Evolutionary conservation across 2,329 filamentous ascomycete genomes (phyloP), one percentile per base, ranked within the genome.

Genomic region (Aureobasidium sp.): DNA sequence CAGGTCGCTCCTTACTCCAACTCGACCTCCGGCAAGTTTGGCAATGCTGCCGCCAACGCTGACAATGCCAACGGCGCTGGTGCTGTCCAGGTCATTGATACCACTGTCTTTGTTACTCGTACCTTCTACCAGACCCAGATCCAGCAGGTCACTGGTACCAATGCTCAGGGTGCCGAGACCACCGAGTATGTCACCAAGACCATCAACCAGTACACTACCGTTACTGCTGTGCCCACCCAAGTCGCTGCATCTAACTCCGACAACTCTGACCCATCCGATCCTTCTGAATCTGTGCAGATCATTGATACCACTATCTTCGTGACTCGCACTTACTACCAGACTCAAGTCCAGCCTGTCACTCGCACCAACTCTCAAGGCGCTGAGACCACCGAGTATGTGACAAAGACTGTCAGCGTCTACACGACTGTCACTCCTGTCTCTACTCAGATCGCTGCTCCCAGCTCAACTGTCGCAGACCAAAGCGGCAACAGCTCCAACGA

Each of bases 111-210:
- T 12, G 36, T 46, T 29, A 61, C 59, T 5, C 44, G 34, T n/a
- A 61, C 59, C 15, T 20, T 46, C n/a, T 61, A 61, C 48, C 47
- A 53, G 39, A 61, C 59, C 20, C n/a, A 44, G 29, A 15, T 53
- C 13, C 47, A 52, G 59, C 32, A 41, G 12, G 29, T 53, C 9
- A 52, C 59, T 24, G 10, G 37, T n/a, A 61, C 59, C n/a, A 43
- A 62, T 20, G 60, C 60, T 34, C 48, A 53, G 17, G 60, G 60
- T 17, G 34, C 37, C 17, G 50, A 27, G 41, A 39, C 50, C 6
- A 62, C 60, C 12, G 60, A 55, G 7, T 62, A 56, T 15, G 60
- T 62, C 8, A 62, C 60, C 20, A 43, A 56, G 60, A 53, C 50
- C 13, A 27, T 62, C 50, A 41, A 36, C 17, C 39, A 47, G 8